Evolutionary conservation across 129 eudicot genomes (phyloP), one percentile per base, ranked within the genome.

Genomic region (Dittrichia graveolens): DNA sequence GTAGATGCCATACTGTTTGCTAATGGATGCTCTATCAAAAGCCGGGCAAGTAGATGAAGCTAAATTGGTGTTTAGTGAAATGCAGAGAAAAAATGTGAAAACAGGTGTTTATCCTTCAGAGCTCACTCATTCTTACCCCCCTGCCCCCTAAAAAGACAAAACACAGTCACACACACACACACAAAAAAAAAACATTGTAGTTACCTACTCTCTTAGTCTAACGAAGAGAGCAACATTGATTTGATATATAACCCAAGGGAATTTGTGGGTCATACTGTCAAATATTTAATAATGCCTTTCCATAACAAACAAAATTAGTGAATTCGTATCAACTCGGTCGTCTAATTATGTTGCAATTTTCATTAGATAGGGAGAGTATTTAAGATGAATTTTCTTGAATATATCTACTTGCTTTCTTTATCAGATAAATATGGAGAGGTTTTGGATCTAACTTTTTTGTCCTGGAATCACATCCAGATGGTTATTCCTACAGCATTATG

Each of bases 1-100:
- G 89, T 85, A 92, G 98, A 92, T 89, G 89, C 96, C 98, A 6
- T 92, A 87, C 54, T 92, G 98, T 85, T 73, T 92, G 67, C 82
- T 92, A 75, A 92, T 92, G 96, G 98, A 92, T 85, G 96, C 91
- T 47, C 82, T 89, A 37, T 87, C 94, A 71, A 92, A 92, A 77
- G 82, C 92, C 69, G 96, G 98, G 71, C 72, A 85, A 45, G 58
- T 92, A 13, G 71, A 67, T 10, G 96, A 89, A 80, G 98, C 98
- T 37, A 87, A 83, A 72, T 73, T 85, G 74, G 83, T 87, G 74
- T 92, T 87, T 73, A 82, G 67, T 69, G 95, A 89, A 70, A 87
- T 92, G 91, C 87, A 73, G 68, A 69, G 59, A 64, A 87, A 83
- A 69, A 53, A 83, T 48, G 95, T 92, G 77, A 92, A 74, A 85